phyloP scores from a whole-genome alignment of 305 asterid genomes.

The Solanum hybrid region DNA sequence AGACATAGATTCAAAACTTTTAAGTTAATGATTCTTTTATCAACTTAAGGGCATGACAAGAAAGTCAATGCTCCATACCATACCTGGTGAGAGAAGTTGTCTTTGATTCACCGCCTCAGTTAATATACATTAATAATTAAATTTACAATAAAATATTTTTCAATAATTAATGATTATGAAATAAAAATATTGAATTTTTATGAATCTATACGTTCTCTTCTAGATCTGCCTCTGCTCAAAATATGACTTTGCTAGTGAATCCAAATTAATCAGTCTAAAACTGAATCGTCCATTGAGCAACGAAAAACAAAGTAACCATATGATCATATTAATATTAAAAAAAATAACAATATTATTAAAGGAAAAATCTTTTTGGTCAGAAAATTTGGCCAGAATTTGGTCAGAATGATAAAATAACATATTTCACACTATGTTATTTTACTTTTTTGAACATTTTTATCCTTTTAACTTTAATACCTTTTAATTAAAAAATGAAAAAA shows the following conservation, averaged over 20 bases:
- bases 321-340: too few species aligned
- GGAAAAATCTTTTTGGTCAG: too few species aligned
- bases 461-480: too few species aligned
- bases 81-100: neutral
- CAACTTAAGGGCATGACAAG: neutral
- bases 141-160: neutral
- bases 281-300: neutral
- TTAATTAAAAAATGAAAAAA: too few species aligned
- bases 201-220: neutral
- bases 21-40: neutral
- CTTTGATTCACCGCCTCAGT: neutral
- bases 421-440: too few species aligned
- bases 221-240: neutral
- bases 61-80: neutral
- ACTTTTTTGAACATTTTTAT: too few species aligned
- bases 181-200: neutral
- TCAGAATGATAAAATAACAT: too few species aligned
- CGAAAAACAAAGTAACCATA: neutral
- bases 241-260: neutral
- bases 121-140: neutral
- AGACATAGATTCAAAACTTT: fast-evolving
- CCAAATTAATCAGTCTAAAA: neutral
- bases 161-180: neutral
- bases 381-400: too few species aligned
- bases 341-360: neutral